These are phyloP conservation scores for Moesziomyces antarcticus DNA, from an alignment of 1,284 basidiomycete genomes.

Conservation along the genomic window DNA sequence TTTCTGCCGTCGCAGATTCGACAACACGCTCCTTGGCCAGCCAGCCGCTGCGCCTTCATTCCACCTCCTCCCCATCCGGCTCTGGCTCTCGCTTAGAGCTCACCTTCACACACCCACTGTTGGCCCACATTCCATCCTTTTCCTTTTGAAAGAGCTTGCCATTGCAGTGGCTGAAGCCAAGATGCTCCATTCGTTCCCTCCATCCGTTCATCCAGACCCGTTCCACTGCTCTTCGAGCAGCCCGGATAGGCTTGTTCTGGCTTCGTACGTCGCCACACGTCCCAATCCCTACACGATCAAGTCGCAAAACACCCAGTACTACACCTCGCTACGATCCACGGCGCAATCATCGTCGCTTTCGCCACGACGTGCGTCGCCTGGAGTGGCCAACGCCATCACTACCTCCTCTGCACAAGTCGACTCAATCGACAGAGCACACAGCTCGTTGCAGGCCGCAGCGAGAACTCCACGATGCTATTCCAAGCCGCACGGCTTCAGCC, in stretches of 20 bases:
- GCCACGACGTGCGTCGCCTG: constrained; percentile 2
- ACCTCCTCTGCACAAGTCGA: background rate
- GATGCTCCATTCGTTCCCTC: constrained; percentile 24
- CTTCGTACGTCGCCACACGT: constrained; percentile 36
- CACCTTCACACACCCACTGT: background rate
- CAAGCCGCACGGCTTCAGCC: constrained; percentile 10
- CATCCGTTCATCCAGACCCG: constrained; percentile 20
- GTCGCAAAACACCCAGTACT: constrained; percentile 24
- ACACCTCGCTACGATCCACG: constrained; percentile 23
- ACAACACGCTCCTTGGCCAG: background rate
- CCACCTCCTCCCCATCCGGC: background rate
- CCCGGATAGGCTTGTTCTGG: constrained; percentile 13
- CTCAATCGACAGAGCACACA: constrained; percentile 19
- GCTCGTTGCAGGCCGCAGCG: constrained; percentile 21
- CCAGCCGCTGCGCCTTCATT: background rate
- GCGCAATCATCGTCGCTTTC: constrained; percentile 3
- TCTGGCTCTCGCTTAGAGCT: background rate
- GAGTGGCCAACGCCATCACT: background rate
- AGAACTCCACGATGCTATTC: constrained; percentile 29
- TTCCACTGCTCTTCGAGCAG: constrained; percentile 38
- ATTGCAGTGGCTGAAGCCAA: background rate
- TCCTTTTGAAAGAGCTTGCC: background rate
- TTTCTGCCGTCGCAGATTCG: background rate
- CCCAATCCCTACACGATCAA: constrained; percentile 34
- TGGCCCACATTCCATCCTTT: background rate